Evolutionary conservation across 768 basidiomycete species (phyloP).

Genomic region (Lactifluus subvellereus): DNA sequence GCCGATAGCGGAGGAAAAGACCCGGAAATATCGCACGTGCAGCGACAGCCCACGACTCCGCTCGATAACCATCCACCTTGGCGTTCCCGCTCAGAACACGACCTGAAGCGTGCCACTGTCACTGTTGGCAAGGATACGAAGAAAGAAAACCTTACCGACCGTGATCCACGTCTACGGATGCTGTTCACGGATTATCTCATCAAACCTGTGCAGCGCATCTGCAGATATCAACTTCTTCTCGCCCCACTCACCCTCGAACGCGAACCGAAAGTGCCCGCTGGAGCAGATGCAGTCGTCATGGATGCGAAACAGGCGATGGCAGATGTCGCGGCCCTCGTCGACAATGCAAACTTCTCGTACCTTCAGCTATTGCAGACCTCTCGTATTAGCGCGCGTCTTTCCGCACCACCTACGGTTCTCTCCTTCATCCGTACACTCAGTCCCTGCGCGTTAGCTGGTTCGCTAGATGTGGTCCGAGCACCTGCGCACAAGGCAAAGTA

Average conservation of each 20-base stretch:
- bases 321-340: conserved; percentile 22
- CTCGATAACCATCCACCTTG: not conserved
- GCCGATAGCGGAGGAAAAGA: not conserved
- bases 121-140: conserved; percentile 1
- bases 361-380: conserved; percentile 15
- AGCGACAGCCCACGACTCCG: not conserved
- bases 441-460: conserved; percentile 72
- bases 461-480: conserved; percentile 82
- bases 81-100: not conserved
- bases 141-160: conserved; percentile 4
- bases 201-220: conserved; percentile 94
- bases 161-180: conserved; percentile 37
- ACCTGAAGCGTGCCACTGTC: conserved; percentile 1
- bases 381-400: conserved; percentile 32
- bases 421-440: conserved; percentile 73
- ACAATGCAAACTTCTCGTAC: conserved; percentile 19
- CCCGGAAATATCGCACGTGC: not conserved
- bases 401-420: conserved; percentile 35
- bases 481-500: conserved; percentile 60
- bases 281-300: conserved; percentile 14
- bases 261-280: not conserved
- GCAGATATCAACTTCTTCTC: conserved; percentile 89
- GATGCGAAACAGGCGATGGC: conserved; percentile 19
- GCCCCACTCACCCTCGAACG: conserved; percentile 47
- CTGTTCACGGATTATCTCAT: conserved; percentile 86